Percentiles rank a stretch among this genome's conserved stretches.
These are phyloP conservation scores for Saitozyma sp. DNA, from an alignment of 768 basidiomycete genomes.

Conservation along the genomic window DNA sequence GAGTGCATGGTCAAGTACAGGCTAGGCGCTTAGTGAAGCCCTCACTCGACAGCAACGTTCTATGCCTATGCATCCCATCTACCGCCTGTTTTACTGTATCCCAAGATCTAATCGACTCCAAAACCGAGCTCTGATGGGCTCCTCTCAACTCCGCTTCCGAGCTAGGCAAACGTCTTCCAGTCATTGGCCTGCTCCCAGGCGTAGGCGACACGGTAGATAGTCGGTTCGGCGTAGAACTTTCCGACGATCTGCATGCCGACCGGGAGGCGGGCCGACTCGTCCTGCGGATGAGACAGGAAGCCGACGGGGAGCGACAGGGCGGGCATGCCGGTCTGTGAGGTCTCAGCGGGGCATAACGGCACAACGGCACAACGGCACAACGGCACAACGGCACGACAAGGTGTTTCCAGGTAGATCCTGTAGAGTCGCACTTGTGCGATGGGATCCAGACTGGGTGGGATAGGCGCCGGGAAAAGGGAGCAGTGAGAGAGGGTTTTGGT, in stretches of 20 bases:
- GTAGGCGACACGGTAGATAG: conserved; percentile 35
- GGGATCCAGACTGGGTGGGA: conserved; percentile 4
- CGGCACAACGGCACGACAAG: too few relatives aligned
- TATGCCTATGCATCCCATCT: too few relatives aligned
- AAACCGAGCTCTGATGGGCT: too few relatives aligned
- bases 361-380: too few relatives aligned
- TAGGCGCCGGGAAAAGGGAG: conserved; percentile 39
- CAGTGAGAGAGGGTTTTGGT: background rate
- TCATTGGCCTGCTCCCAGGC: conserved; percentile 32
- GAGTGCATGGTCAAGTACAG: too few relatives aligned
- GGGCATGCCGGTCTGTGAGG: conserved; percentile 52
- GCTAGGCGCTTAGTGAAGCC: too few relatives aligned
- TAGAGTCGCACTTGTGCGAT: background rate
- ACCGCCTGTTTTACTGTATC: too few relatives aligned
- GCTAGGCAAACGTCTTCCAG: conserved; percentile 18
- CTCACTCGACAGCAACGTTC: too few relatives aligned
- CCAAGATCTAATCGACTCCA: too few relatives aligned
- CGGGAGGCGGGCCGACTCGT: conserved; percentile 46
- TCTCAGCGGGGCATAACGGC: too few relatives aligned
- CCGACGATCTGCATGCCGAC: conserved; percentile 59
- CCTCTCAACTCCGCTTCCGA: too few relatives aligned
- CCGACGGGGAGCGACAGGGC: conserved; percentile 57
- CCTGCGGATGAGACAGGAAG: conserved; percentile 38
- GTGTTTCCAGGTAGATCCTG: too few relatives aligned
- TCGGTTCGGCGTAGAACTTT: conserved; percentile 37